Conservation (phyloP, 495 filamentous ascomycete genomes). For the Hypoxylon cercidicola region DNA sequence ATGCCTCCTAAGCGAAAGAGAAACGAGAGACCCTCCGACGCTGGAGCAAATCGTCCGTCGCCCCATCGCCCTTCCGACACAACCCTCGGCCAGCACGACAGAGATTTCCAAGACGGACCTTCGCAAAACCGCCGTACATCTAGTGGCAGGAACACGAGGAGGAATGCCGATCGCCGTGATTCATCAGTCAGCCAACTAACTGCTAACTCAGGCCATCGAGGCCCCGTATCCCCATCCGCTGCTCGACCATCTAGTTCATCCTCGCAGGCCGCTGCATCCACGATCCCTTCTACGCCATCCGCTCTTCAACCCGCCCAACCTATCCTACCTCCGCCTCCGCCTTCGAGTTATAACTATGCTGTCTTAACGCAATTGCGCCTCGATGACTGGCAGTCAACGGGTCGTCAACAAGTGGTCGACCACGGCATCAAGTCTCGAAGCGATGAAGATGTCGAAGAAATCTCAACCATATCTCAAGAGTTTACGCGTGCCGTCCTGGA, state of each 20-base stretch:
- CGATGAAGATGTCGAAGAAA: conserved; percentile 70
- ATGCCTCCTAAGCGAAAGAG: conserved; percentile 67
- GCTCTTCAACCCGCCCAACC: conserved; percentile 34
- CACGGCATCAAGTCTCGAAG: conserved; percentile 66
- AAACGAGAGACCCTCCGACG: conserved; percentile 57
- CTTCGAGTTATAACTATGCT: conserved; percentile 57
- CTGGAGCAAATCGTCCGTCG: conserved; percentile 57
- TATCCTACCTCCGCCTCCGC: conserved; percentile 32
- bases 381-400: conserved; percentile 56
- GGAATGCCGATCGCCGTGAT: conserved; percentile 56
- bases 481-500: conserved; percentile 78
- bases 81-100: conserved; percentile 60
- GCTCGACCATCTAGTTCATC: conserved; percentile 58
- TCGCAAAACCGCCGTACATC: conserved; percentile 48
- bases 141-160: conserved; percentile 50
- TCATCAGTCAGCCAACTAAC: conserved; percentile 46
- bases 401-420: conserved; percentile 62
- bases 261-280: conserved; percentile 45
- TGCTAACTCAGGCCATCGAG: conserved; percentile 35
- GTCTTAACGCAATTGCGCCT: conserved; percentile 61
- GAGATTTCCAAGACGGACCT: conserved; percentile 53
- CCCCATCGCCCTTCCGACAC: conserved; percentile 64
- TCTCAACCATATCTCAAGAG: conserved; percentile 85
- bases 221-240: conserved; percentile 52
- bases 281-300: conserved; percentile 38